Percentiles rank a stretch among this genome's conserved stretches.
phyloP scores from a whole-genome alignment of 495 filamentous ascomycete species.

The Penicillium antarcticum region DNA sequence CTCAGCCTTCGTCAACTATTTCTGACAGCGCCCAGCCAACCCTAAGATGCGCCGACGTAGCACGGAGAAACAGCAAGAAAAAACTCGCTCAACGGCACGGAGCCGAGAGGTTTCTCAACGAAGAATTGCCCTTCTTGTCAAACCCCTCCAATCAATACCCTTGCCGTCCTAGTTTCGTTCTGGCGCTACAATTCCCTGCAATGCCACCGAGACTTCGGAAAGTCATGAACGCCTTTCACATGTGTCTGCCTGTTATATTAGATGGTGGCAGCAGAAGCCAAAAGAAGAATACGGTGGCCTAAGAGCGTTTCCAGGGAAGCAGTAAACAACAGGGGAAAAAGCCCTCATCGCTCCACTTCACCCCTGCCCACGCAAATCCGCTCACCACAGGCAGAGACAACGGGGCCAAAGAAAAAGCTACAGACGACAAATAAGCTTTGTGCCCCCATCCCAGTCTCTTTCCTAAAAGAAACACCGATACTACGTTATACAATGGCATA shows the following conservation, averaged over 20 bases:
- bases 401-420: background rate
- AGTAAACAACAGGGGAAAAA: background rate
- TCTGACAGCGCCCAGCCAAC: constrained; percentile 17
- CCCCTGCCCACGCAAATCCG: background rate
- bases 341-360: background rate
- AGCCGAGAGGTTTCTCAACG: constrained; percentile 9
- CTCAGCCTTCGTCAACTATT: constrained; percentile 13
- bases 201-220: constrained; percentile 15
- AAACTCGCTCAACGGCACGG: constrained; percentile 18
- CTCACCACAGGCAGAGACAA: background rate
- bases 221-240: constrained; percentile 24
- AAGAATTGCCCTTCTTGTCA: constrained; percentile 23
- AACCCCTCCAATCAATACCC: constrained; percentile 7
- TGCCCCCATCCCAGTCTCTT: constrained; percentile 15
- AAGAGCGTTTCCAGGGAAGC: background rate
- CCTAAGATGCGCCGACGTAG: constrained; percentile 8
- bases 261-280: constrained; percentile 8
- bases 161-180: background rate
- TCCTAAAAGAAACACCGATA: constrained; percentile 21
- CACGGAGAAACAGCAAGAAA: constrained; percentile 12
- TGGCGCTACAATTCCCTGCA: constrained; percentile 4
- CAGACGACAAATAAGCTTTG: constrained; percentile 17
- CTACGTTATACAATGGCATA: constrained; percentile 26
- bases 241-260: constrained; percentile 19
- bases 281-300: constrained; percentile 11